Evolutionary conservation across 306 rosid genomes (phyloP), one percentile per base, ranked within the genome.

Genomic region (Castanea crenata): DNA sequence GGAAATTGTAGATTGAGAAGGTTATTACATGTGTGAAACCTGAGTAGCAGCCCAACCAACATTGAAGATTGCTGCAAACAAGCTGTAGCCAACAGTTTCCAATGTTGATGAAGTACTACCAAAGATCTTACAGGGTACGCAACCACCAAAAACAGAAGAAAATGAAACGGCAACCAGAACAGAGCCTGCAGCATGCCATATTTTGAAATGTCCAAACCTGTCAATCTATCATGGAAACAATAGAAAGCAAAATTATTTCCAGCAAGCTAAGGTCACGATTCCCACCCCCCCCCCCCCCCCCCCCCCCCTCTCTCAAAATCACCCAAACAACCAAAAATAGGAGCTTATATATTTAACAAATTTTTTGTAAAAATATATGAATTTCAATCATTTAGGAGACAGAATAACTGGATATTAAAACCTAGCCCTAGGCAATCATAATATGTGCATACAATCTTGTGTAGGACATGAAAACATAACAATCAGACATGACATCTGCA

Each of bases 101-200:
- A 91, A 81, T 35, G 82, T 71, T 51, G 83, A 29, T 72, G 97
- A 91, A 81, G 82, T 78, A 73, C 91, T 65, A 58, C 86, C 76
- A 73, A 83, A 89, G 19, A 91, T 51, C 84, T 58, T 88, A 81
- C 99, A 94, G 2, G 97, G 97, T 13, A 94, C 68, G 86, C 99
- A 94, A 78, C 88, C 90, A 19, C 99, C 99, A 88, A 94, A 94
- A 72, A 92, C 97, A 4, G 99, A 94, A 84, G 99, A 94, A 91
- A 94, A 94, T 62, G 99, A 94, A 79, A 90, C 78, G n/a, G 99
- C 97, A 78, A 94, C 99, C 91, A 94, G 84, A 61, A 87, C 16
- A 76, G 99, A 94, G 81, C 99, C 99, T n/a, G 94, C 97, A 69
- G 84, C 97, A 86, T 95, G 99, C 97, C 99, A 95, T 86, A 92